Evolutionary conservation across 257 asterid species (phyloP).

Genomic region (Linaria vulgaris): DNA sequence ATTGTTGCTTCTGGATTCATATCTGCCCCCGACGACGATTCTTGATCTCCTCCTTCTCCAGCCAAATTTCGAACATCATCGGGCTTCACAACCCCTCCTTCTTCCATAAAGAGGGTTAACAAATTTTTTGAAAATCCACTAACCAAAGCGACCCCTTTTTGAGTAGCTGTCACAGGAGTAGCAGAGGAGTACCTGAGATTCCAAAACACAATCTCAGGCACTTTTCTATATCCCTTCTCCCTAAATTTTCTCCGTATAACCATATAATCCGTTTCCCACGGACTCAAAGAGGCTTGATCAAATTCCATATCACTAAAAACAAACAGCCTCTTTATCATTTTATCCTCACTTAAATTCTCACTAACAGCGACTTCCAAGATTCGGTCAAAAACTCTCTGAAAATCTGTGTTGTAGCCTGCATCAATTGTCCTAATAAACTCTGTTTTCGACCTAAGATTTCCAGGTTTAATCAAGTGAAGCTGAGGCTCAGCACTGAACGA

Average conservation of each 20-base stretch:
- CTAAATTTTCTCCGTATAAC: constrained; percentile 47
- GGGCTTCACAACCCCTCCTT: constrained; percentile 40
- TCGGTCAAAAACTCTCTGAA: constrained; percentile 46
- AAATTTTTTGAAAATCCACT: constrained; percentile 61
- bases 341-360: constrained; percentile 37
- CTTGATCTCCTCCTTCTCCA: not conserved
- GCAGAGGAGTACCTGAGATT: constrained; percentile 50
- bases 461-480: constrained; percentile 39
- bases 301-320: constrained; percentile 65
- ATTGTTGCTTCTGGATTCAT: constrained; percentile 42
- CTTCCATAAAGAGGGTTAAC: constrained; percentile 48
- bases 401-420: constrained; percentile 39
- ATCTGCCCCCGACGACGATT: constrained; percentile 23
- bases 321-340: constrained; percentile 48
- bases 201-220: constrained; percentile 67
- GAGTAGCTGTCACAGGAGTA: constrained; percentile 46
- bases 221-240: constrained; percentile 44
- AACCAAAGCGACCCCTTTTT: constrained; percentile 57
- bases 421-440: constrained; percentile 36
- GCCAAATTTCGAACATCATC: constrained; percentile 19
- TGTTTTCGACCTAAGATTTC: constrained; percentile 35
- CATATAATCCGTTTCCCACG: constrained; percentile 59
- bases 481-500: constrained; percentile 45
- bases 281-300: constrained; percentile 38
- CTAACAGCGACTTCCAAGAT: constrained; percentile 44